A percentile compares a stretch with the other conserved stretches of the same genome.
Evolutionary conservation across 495 filamentous ascomycete genomes (phyloP).

Genomic region (Opeltia flavorubescens): DNA sequence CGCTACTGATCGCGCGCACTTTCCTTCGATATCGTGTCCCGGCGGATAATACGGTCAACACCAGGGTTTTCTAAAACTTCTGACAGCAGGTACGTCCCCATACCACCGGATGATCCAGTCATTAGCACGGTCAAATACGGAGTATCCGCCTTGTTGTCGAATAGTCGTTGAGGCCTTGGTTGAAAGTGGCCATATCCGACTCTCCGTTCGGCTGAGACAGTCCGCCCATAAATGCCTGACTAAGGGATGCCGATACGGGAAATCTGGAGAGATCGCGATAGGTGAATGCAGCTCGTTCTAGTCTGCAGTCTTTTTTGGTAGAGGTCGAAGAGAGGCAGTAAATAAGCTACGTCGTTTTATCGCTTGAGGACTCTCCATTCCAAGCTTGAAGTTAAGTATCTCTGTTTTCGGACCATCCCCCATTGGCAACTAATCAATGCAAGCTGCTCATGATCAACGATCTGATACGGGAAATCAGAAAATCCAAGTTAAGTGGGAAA

Average conservation of each 20-base stretch:
- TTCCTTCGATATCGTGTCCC: neutral
- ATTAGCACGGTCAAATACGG: neutral
- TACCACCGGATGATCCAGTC: neutral
- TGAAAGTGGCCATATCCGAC: neutral
- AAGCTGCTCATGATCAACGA: neutral
- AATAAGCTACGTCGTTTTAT: neutral
- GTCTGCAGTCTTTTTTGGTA: neutral
- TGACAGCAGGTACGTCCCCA: neutral
- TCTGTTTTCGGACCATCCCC: neutral
- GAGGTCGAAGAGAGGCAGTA: neutral
- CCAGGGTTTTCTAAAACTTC: neutral
- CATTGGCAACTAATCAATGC: neutral
- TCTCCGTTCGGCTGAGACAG: neutral
- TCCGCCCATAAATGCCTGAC: neutral
- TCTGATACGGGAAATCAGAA: neutral
- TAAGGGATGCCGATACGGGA: neutral
- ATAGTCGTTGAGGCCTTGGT: neutral
- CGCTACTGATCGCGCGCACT: neutral
- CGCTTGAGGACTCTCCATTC: neutral
- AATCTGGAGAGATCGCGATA: neutral
- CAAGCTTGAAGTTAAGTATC: neutral
- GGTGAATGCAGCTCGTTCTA: neutral
- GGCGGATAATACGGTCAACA: neutral
- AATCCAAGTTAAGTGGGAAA: neutral
- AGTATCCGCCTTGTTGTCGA: neutral